Conservation (phyloP, 2,329 filamentous ascomycete species). For the Talaromyces sp. region DNA sequence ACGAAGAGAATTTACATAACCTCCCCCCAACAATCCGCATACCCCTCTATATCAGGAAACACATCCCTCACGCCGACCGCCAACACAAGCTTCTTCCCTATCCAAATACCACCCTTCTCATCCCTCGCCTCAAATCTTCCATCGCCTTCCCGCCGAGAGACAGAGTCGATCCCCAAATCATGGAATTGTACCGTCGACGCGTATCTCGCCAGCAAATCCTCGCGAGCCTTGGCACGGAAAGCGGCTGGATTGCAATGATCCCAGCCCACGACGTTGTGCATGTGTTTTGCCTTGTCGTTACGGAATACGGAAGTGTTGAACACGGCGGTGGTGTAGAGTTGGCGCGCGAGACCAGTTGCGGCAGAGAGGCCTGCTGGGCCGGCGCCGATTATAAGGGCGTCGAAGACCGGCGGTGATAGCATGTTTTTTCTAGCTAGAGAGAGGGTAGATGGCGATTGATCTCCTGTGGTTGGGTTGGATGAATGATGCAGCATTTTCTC, state of each 20-base stretch:
- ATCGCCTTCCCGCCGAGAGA: conserved; percentile 13
- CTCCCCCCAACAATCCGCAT: conserved; percentile 52
- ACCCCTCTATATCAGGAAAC: conserved; percentile 51
- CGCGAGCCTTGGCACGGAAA: conserved; percentile 20
- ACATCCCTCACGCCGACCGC: conserved; percentile 54
- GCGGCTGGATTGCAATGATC: conserved; percentile 33
- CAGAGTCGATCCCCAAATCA: conserved; percentile 6
- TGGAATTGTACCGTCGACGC: conserved; percentile 18
- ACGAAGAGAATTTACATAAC: conserved; percentile 23
- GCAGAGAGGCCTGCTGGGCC: conserved; percentile 47
- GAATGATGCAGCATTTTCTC: not conserved
- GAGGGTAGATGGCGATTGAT: too few relatives aligned
- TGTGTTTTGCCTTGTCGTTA: conserved; percentile 41
- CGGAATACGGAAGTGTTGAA: conserved; percentile 45
- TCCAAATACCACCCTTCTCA: conserved; percentile 40
- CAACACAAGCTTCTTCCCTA: conserved; percentile 53
- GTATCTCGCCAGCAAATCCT: conserved; percentile 10
- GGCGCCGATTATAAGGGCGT: conserved; percentile 41
- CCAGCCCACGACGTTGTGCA: conserved; percentile 44
- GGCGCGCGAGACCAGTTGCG: conserved; percentile 39
- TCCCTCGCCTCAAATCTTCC: conserved; percentile 41
- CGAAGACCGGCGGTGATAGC: conserved; percentile 15
- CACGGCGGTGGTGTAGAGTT: conserved; percentile 39
- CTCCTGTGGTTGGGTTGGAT: not conserved
- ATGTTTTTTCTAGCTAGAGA: not conserved